Base-by-base conservation (phyloP, 306 rosid species). In the Citrullus amarus region DNA sequence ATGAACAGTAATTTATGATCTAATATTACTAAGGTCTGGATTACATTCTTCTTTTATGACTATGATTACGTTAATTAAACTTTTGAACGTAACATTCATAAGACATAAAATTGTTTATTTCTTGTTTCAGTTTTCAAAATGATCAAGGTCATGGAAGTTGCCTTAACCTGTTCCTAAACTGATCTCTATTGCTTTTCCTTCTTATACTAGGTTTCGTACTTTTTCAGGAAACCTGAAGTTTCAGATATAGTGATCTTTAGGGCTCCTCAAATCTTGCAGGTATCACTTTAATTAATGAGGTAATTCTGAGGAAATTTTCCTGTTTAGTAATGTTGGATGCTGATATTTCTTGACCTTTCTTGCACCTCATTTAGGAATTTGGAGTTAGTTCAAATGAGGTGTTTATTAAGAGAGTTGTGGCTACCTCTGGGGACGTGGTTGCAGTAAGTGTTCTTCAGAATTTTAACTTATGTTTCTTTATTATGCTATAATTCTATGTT, bases 191-290 rank as follows among this genome's bases (percentile, higher is more conserved):
- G 17, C 58, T 88, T 77, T 10, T 79, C 38, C 28, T 30, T 62
- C 92, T 72, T 59, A 51, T 72, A 50, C 25, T 50, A 95, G 99
- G 91, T 95, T 80, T 92, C 99, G 1, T 95, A 88, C 79, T 22
- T 88, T 81, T 95, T 95, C 75, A 88, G 97, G 76, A 89, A 89
- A 78, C 99, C 99, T 28, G 91, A 88, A 75, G 96, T 92, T 86
- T 92, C 99, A 53, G 99, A 95, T 81, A 91, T 95, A 44, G 99
- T 95, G 34, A 90, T 92, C 78, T 95, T 95, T 77, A 91, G 86
- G 84, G 93, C 91, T 79, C 99, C 98, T 80, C 84, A 88, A 44
- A 83, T 82, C 61, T 86, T 95, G 77, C 88, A 89, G 93, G 99
- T 92, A 92, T 14, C 48, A 25, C 76, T 71, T 3, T 72, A 16